Base-by-base conservation (phyloP, 2,329 filamentous ascomycete species). In the Hymenoscyphus fructigenus region DNA sequence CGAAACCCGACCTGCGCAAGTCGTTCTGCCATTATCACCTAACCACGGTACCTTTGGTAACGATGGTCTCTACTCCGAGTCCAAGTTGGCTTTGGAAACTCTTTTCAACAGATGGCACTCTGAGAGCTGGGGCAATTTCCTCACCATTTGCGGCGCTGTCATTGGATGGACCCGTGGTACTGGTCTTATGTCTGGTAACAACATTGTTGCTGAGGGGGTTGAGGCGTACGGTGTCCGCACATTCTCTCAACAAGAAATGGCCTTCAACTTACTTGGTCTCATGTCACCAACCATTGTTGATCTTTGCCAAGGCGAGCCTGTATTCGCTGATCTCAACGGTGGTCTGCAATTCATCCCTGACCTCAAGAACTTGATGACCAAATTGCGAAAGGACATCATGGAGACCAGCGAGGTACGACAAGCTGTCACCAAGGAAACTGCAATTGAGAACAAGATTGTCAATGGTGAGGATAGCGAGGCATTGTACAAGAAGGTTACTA, bases 121-220 rank as follows among this genome's bases (percentile, higher is more conserved):
- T 0, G 95, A 99, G 82, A 93, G 88, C 82, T 99, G 95, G 95
- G 90, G 88, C 70, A 94, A 94, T 81, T 99, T 96, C 82, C 92
- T 99, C 74, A 98, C 94, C 66, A 95, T 99, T 72, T 99, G 95
- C 73, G 95, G 95, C 82, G 94, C 94, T 68, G 92, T 98, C 78
- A 99, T 99, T 76, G 95, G 95, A 68, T 99, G 95, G 95, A 99
- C 95, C 72, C 94, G 95, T 81, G 95, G 94, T 70, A 99, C 95
- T 68, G 95, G 95, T 76, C 88, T 99, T 73, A 99, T 99, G 94
- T 91, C 91, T 71, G 93, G 91, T 75, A 98, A 98, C 84, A 98
- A 99, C 79, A 88, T 98, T 73, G 93, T 98, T 70, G 95, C 95
- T 41, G 94, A 98, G 78, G 95, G 94, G 66, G 92, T 99, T 64